Evolutionary conservation across 2,329 filamentous ascomycete species (phyloP).

Genomic region (Aspergillus fructus): DNA sequence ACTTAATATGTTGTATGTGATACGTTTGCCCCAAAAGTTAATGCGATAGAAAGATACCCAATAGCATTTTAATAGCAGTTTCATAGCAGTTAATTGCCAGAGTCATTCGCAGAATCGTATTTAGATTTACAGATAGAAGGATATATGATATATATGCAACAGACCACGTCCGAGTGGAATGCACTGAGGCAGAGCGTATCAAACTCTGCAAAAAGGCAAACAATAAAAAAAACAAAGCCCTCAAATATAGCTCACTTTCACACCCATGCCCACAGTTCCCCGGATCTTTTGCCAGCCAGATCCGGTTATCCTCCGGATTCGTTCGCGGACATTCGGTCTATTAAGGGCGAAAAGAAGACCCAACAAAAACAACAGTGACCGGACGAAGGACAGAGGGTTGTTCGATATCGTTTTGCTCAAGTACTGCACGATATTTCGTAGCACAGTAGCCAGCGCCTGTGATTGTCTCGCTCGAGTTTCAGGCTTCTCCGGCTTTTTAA

Average conservation of each 20-base stretch:
- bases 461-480: constrained; percentile 38
- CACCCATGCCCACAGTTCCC: constrained; percentile 88
- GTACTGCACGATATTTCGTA: constrained; percentile 52
- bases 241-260: constrained; percentile 94
- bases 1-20: constrained; percentile 1
- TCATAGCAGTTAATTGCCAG: not conserved
- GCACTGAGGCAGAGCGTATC: not conserved
- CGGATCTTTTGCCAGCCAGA: constrained; percentile 77
- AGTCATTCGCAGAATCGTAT: not conserved
- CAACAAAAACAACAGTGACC: constrained; percentile 74
- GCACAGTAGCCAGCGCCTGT: constrained; percentile 43
- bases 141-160: constrained; percentile 13
- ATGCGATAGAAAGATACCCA: not conserved
- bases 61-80: not conserved
- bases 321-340: constrained; percentile 70
- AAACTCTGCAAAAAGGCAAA: not conserved
- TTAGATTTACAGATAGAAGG: constrained; percentile 14
- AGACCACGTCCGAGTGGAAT: not conserved
- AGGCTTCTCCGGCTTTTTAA: constrained; percentile 40
- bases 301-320: constrained; percentile 67
- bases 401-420: constrained; percentile 53
- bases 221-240: not conserved
- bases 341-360: constrained; percentile 76
- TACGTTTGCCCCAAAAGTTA: not conserved
- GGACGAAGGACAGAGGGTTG: constrained; percentile 56